Evolutionary conservation across 2,329 filamentous ascomycete species (phyloP).

Genomic region (Pleomassaria siparia): DNA sequence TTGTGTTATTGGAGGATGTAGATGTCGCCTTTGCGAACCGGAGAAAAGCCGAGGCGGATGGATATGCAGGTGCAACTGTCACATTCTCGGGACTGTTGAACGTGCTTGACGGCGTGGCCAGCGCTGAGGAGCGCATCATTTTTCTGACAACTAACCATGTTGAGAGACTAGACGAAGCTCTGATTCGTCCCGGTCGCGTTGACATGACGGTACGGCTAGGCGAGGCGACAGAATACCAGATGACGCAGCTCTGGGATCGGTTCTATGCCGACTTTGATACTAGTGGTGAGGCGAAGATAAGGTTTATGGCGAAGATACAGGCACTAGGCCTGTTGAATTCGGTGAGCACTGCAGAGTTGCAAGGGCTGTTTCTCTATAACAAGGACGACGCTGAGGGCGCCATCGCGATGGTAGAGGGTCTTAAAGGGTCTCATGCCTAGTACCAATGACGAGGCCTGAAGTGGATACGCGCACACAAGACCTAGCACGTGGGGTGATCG

Average conservation of each 20-base stretch:
- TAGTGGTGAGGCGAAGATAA: constrained; percentile 61
- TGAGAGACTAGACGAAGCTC: constrained; percentile 81
- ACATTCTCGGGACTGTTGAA: constrained; percentile 88
- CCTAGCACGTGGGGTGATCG: constrained; percentile 26
- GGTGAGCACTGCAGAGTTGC: constrained; percentile 85
- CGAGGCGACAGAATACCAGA: constrained; percentile 83
- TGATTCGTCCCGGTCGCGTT: constrained; percentile 87
- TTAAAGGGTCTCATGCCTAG: constrained; percentile 46
- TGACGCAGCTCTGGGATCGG: constrained; percentile 84
- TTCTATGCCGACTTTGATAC: constrained; percentile 85
- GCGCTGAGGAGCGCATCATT: constrained; percentile 88
- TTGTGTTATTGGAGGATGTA: constrained; percentile 85
- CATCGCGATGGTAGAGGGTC: constrained; percentile 72
- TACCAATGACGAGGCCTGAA: constrained; percentile 23
- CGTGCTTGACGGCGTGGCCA: constrained; percentile 80
- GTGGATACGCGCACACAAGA: constrained; percentile 35
- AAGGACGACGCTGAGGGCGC: constrained; percentile 89
- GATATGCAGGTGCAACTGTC: constrained; percentile 83
- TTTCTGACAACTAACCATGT: constrained; percentile 96
- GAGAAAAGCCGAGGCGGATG: constrained; percentile 73
- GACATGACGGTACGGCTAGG: constrained; percentile 92
- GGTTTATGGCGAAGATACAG: constrained; percentile 71
- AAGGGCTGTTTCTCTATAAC: constrained; percentile 93
- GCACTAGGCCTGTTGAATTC: constrained; percentile 70
- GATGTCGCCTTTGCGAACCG: constrained; percentile 89